A percentile compares a stretch with the other conserved stretches of the same genome.
Conservation (phyloP, 108 stramenopile species). For the Epipyxis sp. region DNA sequence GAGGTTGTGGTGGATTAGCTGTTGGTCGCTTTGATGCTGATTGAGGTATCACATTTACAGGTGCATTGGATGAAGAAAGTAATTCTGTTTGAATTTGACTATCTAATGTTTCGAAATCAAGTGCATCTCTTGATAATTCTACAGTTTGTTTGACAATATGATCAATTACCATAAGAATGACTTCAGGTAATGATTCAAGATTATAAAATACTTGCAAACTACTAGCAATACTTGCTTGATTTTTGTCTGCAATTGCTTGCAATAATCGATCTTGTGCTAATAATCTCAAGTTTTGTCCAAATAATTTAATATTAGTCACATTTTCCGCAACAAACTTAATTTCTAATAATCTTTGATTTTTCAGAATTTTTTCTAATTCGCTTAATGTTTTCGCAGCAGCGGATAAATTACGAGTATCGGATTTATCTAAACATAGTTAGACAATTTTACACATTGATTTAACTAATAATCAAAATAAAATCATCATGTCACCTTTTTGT, state of each 20-base stretch:
- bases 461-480: too few relatives aligned
- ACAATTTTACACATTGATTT: too few relatives aligned
- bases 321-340: not conserved
- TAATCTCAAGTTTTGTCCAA: not conserved
- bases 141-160: not conserved
- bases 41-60: not conserved
- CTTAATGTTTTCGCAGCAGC: slow-evolving; percentile 6
- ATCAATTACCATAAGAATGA: slow-evolving; percentile 5
- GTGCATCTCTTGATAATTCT: not conserved
- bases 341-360: not conserved
- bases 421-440: too few relatives aligned
- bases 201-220: slow-evolving; percentile 32
- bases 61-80: not conserved
- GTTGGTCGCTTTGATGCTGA: not conserved
- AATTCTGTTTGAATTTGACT: not conserved
- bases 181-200: slow-evolving; percentile 10
- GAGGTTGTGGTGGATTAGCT: not conserved
- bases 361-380: slow-evolving; percentile 23
- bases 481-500: not conserved
- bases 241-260: not conserved
- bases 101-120: not conserved
- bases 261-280: slow-evolving; percentile 12
- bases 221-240: slow-evolving; percentile 22
- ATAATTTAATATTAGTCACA: slow-evolving; percentile 9
- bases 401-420: slow-evolving; percentile 14